These are phyloP conservation scores for Acanthochlamys bracteata DNA, from an alignment of 106 monocot species.

Conservation along the genomic window DNA sequence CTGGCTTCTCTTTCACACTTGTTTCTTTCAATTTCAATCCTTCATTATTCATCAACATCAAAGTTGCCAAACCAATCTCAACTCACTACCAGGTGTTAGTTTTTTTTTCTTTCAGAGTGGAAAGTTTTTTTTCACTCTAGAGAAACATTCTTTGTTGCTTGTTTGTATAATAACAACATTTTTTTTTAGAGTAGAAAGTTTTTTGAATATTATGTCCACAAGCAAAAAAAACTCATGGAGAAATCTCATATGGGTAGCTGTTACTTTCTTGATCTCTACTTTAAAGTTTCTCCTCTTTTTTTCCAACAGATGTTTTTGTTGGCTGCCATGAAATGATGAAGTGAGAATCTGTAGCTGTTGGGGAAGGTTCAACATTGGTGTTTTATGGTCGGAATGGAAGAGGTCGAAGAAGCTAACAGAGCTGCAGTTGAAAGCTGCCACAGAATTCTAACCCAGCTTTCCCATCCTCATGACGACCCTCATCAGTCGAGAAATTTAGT, in stretches of 20 bases:
- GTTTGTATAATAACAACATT: too few species aligned
- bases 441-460: slow-evolving; percentile 54
- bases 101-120: too few species aligned
- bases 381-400: slow-evolving; percentile 44
- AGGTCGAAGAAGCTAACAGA: slow-evolving; percentile 62
- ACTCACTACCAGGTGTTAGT: not conserved
- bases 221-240: too few species aligned
- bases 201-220: too few species aligned
- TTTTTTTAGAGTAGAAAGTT: too few species aligned
- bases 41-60: not conserved
- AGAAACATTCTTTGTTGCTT: too few species aligned
- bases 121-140: too few species aligned
- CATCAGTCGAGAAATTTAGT: slow-evolving; percentile 22
- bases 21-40: not conserved
- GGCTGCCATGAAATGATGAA: not conserved
- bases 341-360: not conserved
- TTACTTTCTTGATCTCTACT: too few species aligned
- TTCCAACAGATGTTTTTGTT: not conserved
- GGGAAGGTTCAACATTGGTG: not conserved
- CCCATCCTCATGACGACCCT: slow-evolving; percentile 41
- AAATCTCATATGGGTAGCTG: too few species aligned
- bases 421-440: slow-evolving; percentile 68
- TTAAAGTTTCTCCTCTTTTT: too few species aligned
- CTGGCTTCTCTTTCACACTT: slow-evolving; percentile 4
- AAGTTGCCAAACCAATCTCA: not conserved